Base-by-base conservation (phyloP, 345 rosid genomes). In the Euphorbia peplus region DNA sequence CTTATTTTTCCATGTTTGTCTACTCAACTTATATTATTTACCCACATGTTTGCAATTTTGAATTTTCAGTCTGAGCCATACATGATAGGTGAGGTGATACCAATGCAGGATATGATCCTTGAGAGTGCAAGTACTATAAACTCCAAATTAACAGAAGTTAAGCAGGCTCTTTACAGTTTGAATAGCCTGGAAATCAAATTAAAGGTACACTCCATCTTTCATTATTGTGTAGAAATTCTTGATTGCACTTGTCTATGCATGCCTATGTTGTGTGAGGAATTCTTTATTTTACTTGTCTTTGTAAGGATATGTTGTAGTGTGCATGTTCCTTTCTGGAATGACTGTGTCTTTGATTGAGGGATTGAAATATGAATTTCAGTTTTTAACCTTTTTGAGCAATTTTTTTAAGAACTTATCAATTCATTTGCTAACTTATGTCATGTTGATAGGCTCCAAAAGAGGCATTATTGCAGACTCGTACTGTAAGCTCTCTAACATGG, bases 131-230 rank as follows among this genome's bases (percentile, higher is more conserved):
- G 71, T 57, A 60, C 67, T 41, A n/a, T 83, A 58, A 80, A 63
- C 56, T 67, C 83, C n/a, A 72, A 75, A 79, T 53, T 87, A 61
- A 64, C 63, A 32, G 30, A 72, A 63, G 75, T 91, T 18, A 86
- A 79, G 76, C 92, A 85, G 52, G 83, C 87, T 68, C 77, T 85
- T 67, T 71, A 70, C 73, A 84, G 81, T 69, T 80, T 91, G 66
- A 91, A 84, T 68, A 79, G 77, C 73, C 76, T 88, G 76, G 95
- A 88, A 81, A 88, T 91, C 69, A 91, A 85, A 75, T 86, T 91
- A 32, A 91, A 91, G 92, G 91, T 91, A 74, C 65, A 84, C 60
- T 37, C 53, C 64, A 26, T 6, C n/a, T 39, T 65, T 66, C 24
- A 22, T 46, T 2, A 25, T 15, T 12, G 26, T 15, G 10, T 55